Evolutionary conservation across 1,284 basidiomycete species (phyloP).

Genomic region (Cutaneotrichosporon sp.): DNA sequence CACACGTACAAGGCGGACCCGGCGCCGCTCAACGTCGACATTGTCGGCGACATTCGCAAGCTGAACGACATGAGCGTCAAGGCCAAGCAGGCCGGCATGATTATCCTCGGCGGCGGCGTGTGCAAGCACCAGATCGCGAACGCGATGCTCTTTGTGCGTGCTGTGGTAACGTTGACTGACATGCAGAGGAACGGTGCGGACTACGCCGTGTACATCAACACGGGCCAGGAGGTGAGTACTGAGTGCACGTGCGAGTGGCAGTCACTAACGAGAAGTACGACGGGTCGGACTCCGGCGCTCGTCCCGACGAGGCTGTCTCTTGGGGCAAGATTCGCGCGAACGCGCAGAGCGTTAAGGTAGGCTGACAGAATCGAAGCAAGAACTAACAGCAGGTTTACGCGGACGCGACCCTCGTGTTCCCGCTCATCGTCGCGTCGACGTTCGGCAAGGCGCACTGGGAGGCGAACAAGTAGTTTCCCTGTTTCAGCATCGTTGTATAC

Average conservation of each 20-base stretch:
- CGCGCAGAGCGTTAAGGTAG: slow-evolving; percentile 87
- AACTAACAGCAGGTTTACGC: slow-evolving; percentile 56
- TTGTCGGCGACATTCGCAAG: slow-evolving; percentile 89
- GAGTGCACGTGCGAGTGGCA: background rate
- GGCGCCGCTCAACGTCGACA: slow-evolving; percentile 86
- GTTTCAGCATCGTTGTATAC: background rate
- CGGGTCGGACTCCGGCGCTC: slow-evolving; percentile 94
- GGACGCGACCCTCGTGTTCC: slow-evolving; percentile 85
- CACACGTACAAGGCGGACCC: slow-evolving; percentile 81
- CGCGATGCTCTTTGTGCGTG: slow-evolving; percentile 91
- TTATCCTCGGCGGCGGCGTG: slow-evolving; percentile 95
- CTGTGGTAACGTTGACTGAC: background rate
- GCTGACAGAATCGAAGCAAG: background rate
- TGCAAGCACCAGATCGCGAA: slow-evolving; percentile 99
- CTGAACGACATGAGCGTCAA: slow-evolving; percentile 89
- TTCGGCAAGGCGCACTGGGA: slow-evolving; percentile 65
- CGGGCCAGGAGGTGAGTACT: slow-evolving; percentile 76
- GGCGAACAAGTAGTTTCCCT: slow-evolving; percentile 2
- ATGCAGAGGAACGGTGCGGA: slow-evolving; percentile 83
- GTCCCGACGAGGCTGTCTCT: slow-evolving; percentile 97
- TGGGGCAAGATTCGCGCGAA: slow-evolving; percentile 97
- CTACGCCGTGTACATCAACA: slow-evolving; percentile 97
- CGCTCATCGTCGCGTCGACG: slow-evolving; percentile 82
- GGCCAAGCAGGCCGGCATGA: slow-evolving; percentile 95
- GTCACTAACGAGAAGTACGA: slow-evolving; percentile 64